Evolutionary conservation across 2,329 filamentous ascomycete species (phyloP).

Genomic region (Aureobasidium zeae): DNA sequence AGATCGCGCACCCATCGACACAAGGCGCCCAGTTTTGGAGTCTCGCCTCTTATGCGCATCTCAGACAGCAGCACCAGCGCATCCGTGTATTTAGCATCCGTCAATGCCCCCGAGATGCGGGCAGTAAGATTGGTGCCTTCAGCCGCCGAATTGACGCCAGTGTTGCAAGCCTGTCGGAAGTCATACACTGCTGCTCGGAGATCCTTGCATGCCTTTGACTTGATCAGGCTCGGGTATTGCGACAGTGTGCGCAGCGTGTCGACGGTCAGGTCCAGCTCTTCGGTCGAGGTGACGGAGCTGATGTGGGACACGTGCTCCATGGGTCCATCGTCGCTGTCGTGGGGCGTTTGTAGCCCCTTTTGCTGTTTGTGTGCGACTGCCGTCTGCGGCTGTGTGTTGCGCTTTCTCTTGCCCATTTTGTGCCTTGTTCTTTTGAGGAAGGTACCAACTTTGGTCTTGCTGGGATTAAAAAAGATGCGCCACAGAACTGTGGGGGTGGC

Average conservation of each 20-base stretch:
- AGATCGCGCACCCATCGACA: constrained; percentile 65
- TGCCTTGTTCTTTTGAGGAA: neutral
- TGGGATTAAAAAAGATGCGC: neutral
- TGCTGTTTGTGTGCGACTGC: neutral
- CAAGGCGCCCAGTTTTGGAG: constrained; percentile 58
- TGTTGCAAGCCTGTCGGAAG: constrained; percentile 60
- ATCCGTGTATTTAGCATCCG: constrained; percentile 57
- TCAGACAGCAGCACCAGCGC: constrained; percentile 57
- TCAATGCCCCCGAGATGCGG: constrained; percentile 55
- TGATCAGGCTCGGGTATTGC: constrained; percentile 53
- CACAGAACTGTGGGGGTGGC: neutral
- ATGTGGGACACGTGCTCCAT: constrained; percentile 3
- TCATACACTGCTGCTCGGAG: constrained; percentile 58
- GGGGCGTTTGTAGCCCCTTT: constrained; percentile 7
- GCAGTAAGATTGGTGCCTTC: constrained; percentile 56
- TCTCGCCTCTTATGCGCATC: constrained; percentile 58
- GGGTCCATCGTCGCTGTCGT: constrained; percentile 1
- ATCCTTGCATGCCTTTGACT: constrained; percentile 59
- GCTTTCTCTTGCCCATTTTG: constrained; percentile 16
- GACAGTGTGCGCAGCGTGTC: constrained; percentile 54
- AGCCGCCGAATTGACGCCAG: constrained; percentile 45
- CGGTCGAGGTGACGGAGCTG: constrained; percentile 47
- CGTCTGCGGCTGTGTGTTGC: constrained; percentile 8
- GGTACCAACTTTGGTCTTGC: neutral
- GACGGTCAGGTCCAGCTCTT: constrained; percentile 58